These are phyloP conservation scores for Diplogelasinospora grovesii DNA, from an alignment of 495 filamentous ascomycete genomes.

Conservation along the genomic window DNA sequence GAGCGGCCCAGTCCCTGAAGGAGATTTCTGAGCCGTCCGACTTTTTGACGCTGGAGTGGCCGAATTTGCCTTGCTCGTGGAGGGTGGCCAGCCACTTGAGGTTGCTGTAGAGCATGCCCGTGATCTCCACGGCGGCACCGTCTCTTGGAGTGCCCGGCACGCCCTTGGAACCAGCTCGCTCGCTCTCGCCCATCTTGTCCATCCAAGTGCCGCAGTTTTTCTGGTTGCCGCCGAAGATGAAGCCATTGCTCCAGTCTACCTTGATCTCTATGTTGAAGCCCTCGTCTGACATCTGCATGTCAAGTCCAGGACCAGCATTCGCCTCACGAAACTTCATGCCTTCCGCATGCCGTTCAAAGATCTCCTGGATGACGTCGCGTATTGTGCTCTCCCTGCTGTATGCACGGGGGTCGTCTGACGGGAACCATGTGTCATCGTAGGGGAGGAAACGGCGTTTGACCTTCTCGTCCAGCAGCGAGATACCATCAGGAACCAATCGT, in stretches of 20 bases:
- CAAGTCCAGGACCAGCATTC: constrained; percentile 80
- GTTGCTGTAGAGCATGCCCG: constrained; percentile 82
- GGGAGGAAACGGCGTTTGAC: constrained; percentile 86
- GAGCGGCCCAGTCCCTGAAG: constrained; percentile 72
- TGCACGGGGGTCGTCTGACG: constrained; percentile 68
- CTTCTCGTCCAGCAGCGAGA: constrained; percentile 65
- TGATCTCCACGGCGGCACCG: constrained; percentile 93
- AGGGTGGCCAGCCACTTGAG: constrained; percentile 72
- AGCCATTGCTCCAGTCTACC: constrained; percentile 86
- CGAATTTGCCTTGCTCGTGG: constrained; percentile 57
- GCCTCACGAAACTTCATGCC: constrained; percentile 91
- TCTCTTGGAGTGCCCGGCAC: constrained; percentile 94
- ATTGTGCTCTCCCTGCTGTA: constrained; percentile 78
- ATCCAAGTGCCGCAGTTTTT: constrained; percentile 98
- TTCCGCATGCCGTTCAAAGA: constrained; percentile 79
- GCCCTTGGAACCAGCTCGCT: constrained; percentile 84
- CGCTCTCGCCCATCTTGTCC: constrained; percentile 99
- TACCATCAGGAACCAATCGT: constrained; percentile 71
- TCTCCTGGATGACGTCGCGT: constrained; percentile 86
- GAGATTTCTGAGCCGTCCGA: constrained; percentile 55
- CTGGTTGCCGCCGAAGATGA: constrained; percentile 92
- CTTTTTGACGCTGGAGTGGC: constrained; percentile 61
- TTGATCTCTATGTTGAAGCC: constrained; percentile 88
- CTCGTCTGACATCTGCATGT: constrained; percentile 86
- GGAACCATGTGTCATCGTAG: constrained; percentile 91